Percentiles rank a stretch among this genome's conserved stretches.
Conservation (phyloP, 1,284 basidiomycete species). For the Bjerkandera adusta region DNA sequence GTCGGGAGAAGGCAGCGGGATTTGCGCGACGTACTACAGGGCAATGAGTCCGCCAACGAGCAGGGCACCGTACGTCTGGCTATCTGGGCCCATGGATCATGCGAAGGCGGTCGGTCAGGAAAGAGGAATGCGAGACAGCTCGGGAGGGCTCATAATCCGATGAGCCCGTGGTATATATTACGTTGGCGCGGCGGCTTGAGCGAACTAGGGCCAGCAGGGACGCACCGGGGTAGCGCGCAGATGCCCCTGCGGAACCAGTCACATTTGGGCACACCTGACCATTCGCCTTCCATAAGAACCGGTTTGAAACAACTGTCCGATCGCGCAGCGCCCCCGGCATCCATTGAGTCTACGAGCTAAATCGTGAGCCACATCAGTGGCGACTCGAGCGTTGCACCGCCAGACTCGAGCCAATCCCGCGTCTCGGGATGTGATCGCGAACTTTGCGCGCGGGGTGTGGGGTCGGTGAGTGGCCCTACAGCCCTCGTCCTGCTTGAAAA, state of each 20-base stretch:
- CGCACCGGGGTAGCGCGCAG: not conserved
- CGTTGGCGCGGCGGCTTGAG: not conserved
- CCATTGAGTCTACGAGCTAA: too few relatives aligned
- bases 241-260: slow-evolving; percentile 2
- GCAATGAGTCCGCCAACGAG: slow-evolving; percentile 12
- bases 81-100: slow-evolving; percentile 4
- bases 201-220: not conserved
- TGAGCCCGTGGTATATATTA: not conserved
- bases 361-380: too few relatives aligned
- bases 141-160: not conserved
- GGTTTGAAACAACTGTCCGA: slow-evolving; percentile 3
- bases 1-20: not conserved
- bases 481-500: not conserved
- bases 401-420: too few relatives aligned
- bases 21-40: slow-evolving; percentile 5
- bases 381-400: slow-evolving; percentile 6
- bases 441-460: too few relatives aligned
- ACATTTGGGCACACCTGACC: not conserved
- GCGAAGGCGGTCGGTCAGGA: not conserved
- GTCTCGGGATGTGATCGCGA: too few relatives aligned
- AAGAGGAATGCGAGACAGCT: not conserved
- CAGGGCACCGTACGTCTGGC: slow-evolving; percentile 10
- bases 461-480: too few relatives aligned
- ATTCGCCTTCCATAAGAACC: not conserved
- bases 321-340: not conserved